These are phyloP conservation scores for Silene vulgaris DNA, from an alignment of 179 eudicot species.

Conservation along the genomic window DNA sequence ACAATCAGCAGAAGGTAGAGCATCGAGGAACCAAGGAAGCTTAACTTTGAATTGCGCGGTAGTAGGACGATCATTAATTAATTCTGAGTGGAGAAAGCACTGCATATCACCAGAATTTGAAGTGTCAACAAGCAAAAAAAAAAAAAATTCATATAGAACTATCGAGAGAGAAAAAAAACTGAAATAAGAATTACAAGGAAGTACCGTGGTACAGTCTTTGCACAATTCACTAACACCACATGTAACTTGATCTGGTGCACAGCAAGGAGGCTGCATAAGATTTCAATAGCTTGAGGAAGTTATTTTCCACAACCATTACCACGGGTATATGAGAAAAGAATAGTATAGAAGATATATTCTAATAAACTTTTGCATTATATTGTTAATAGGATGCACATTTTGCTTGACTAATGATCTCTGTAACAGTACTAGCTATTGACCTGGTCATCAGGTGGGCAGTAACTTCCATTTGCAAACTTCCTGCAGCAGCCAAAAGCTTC, in stretches of 20 bases:
- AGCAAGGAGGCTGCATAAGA: conserved; percentile 85
- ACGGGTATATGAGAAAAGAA: background rate
- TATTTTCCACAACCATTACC: background rate
- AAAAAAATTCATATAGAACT: background rate
- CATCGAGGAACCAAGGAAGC: conserved; percentile 92
- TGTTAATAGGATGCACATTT: background rate
- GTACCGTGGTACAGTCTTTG: conserved; percentile 97
- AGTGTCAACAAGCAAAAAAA: conserved; percentile 14
- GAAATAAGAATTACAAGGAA: background rate
- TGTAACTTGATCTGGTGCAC: conserved; percentile 55
- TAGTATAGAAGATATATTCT: background rate
- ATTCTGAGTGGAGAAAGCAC: conserved; percentile 90
- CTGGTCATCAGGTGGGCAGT: conserved; percentile 97
- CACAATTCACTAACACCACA: conserved; percentile 68
- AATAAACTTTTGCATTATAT: background rate
- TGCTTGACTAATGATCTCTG: conserved; percentile 4
- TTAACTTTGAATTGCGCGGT: conserved; percentile 81
- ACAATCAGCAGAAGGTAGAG: conserved; percentile 91
- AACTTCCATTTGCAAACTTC: conserved; percentile 85
- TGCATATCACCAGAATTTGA: conserved; percentile 37
- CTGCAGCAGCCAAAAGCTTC: conserved; percentile 99
- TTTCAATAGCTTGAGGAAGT: conserved; percentile 14
- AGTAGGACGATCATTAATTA: conserved; percentile 75
- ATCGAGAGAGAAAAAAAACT: background rate
- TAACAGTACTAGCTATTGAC: conserved; percentile 28